Percentiles rank a stretch among this genome's conserved stretches.
phyloP scores from a whole-genome alignment of 352 stramenopile genomes.

The Aphanomyces astaci region DNA sequence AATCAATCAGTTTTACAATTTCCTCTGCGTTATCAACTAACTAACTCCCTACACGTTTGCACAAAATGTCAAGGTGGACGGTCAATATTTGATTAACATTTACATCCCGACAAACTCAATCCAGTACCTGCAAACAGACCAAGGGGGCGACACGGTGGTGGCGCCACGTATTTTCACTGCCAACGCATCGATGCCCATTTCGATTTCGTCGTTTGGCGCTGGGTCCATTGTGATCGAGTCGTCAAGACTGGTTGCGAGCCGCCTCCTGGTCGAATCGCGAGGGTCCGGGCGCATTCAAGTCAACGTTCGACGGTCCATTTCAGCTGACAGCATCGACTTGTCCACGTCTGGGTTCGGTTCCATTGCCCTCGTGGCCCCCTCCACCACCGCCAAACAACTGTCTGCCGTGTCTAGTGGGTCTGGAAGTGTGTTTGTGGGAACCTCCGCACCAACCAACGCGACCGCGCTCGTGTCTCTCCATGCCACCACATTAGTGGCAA shows the following conservation, averaged over 20 bases:
- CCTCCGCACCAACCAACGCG: background rate
- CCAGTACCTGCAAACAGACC: background rate
- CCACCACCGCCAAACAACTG: background rate
- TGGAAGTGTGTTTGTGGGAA: background rate
- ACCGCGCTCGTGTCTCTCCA: background rate
- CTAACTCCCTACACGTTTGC: too few relatives aligned
- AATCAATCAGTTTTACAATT: too few relatives aligned
- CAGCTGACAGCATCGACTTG: background rate
- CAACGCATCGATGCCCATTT: background rate
- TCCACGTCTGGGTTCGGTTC: background rate
- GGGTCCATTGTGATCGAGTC: background rate
- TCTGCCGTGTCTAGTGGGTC: background rate
- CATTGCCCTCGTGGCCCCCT: background rate
- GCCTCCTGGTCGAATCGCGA: background rate
- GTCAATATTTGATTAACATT: background rate
- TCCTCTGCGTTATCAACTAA: too few relatives aligned
- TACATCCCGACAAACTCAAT: background rate
- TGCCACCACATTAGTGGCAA: background rate
- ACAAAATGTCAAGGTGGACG: background rate
- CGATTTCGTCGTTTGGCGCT: background rate
- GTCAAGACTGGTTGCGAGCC: background rate
- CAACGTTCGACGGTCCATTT: background rate
- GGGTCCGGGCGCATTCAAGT: background rate
- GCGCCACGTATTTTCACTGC: background rate
- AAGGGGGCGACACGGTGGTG: background rate